phyloP scores from a whole-genome alignment of 1,284 basidiomycete species.

The Ganoderma multipileum region DNA sequence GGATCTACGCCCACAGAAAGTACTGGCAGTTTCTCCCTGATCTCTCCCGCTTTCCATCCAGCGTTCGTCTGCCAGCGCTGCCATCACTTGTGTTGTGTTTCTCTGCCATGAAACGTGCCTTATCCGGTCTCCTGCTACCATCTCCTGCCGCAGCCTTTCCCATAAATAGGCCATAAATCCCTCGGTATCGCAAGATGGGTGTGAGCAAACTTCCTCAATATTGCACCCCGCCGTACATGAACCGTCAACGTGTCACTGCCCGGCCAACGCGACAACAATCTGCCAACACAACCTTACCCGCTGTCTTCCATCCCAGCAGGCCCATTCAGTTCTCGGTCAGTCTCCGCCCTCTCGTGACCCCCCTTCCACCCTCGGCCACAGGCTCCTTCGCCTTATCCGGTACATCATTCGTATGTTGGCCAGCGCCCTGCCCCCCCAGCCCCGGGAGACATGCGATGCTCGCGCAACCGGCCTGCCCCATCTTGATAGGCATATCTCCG shows the following conservation, averaged over 20 bases:
- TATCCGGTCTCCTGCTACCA: constrained; percentile 9
- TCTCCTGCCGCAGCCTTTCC: constrained; percentile 17
- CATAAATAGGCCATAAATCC: constrained; percentile 25
- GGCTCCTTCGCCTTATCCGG: constrained; percentile 22
- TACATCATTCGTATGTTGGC: constrained; percentile 17
- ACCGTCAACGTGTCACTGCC: background rate
- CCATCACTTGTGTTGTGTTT: constrained; percentile 7
- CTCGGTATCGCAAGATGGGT: constrained; percentile 21
- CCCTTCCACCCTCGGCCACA: constrained; percentile 10
- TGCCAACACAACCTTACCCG: constrained; percentile 14
- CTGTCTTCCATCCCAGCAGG: constrained; percentile 3
- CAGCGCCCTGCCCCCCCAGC: background rate
- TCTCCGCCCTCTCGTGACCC: constrained; percentile 23
- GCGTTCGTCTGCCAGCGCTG: background rate
- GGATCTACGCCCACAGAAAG: no score
- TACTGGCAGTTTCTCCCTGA: no score
- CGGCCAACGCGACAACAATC: constrained; percentile 11
- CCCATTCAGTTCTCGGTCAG: constrained; percentile 22
- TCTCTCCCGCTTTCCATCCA: background rate
- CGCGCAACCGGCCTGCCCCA: constrained; percentile 24
- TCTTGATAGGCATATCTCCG: constrained; percentile 10
- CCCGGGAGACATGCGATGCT: constrained; percentile 20
- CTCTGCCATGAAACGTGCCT: constrained; percentile 13
- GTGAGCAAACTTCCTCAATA: constrained; percentile 18
- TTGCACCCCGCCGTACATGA: background rate